Evolutionary conservation across 768 basidiomycete genomes (phyloP).

Genomic region (Pleurotus eryngii): DNA sequence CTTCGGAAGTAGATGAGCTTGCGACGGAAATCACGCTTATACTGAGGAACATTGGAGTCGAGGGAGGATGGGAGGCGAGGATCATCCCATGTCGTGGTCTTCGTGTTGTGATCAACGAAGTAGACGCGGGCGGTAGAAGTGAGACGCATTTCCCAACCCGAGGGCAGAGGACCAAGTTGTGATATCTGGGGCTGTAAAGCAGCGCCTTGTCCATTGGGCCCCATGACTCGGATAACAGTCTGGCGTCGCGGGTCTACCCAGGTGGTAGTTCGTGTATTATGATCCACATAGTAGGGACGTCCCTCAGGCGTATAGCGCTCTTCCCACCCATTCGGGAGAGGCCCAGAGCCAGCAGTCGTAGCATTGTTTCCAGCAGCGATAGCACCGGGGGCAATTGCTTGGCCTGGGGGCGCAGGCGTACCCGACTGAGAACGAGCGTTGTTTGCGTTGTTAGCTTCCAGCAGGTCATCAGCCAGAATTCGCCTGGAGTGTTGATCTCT

Average conservation of each 20-base stretch:
- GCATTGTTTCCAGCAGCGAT: slow-evolving; percentile 43
- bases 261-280: slow-evolving; percentile 99
- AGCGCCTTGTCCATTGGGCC: slow-evolving; percentile 84
- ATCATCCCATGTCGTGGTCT: slow-evolving; percentile 99
- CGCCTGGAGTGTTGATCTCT: slow-evolving; percentile 84
- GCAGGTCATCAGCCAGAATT: slow-evolving; percentile 78
- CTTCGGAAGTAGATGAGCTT: slow-evolving; percentile 99
- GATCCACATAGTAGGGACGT: slow-evolving; percentile 97
- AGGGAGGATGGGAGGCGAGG: slow-evolving; percentile 93
- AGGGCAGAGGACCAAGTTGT: slow-evolving; percentile 94
- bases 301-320: slow-evolving; percentile 98
- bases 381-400: slow-evolving; percentile 32
- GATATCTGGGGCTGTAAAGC: slow-evolving; percentile 93
- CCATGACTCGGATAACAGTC: slow-evolving; percentile 95
- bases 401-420: slow-evolving; percentile 26
- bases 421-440: slow-evolving; percentile 27
- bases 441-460: slow-evolving; percentile 70
- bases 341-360: slow-evolving; percentile 74
- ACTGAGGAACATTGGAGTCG: slow-evolving; percentile 97
- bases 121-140: slow-evolving; percentile 98
- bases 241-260: slow-evolving; percentile 99
- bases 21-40: slow-evolving; percentile 98
- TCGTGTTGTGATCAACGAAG: slow-evolving; percentile 99
- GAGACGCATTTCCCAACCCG: slow-evolving; percentile 99
- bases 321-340: slow-evolving; percentile 96